These are phyloP conservation scores for Leptodontidium sp. DNA, from an alignment of 2,329 filamentous ascomycete species.

Conservation along the genomic window DNA sequence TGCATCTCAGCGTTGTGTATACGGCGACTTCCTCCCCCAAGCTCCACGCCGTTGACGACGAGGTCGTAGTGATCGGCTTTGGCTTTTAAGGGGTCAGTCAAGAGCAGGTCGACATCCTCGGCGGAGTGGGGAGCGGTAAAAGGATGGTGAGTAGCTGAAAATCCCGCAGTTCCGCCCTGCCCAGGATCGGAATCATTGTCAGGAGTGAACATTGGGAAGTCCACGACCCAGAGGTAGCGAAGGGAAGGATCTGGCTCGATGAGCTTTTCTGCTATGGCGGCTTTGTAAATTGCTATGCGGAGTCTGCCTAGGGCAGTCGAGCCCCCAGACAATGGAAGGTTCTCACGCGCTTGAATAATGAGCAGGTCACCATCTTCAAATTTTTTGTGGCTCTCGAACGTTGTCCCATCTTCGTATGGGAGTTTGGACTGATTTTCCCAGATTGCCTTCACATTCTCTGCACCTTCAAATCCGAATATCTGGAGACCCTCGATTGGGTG, in stretches of 20 bases:
- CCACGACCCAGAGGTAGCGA: constrained; percentile 82
- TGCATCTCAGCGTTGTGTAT: constrained; percentile 88
- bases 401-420: constrained; percentile 32
- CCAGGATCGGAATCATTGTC: constrained; percentile 61
- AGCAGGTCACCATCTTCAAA: constrained; percentile 78
- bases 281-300: constrained; percentile 43
- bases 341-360: constrained; percentile 79
- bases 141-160: constrained; percentile 91
- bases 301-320: constrained; percentile 62
- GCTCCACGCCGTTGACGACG: constrained; percentile 92
- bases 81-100: constrained; percentile 74
- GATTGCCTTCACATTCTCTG: constrained; percentile 55
- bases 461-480: constrained; percentile 77
- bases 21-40: constrained; percentile 91
- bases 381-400: constrained; percentile 47
- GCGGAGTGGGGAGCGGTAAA: constrained; percentile 86
- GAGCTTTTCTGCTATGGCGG: constrained; percentile 39
- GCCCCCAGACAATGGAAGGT: constrained; percentile 70
- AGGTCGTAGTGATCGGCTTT: constrained; percentile 94
- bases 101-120: constrained; percentile 77
- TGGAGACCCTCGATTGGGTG: constrained; percentile 81
- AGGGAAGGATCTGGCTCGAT: constrained; percentile 51
- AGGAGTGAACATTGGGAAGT: constrained; percentile 93
- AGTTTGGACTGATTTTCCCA: constrained; percentile 23
- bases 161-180: constrained; percentile 81